A percentile compares a stretch with the other conserved stretches of the same genome.
Conservation (phyloP, 805 yeast species). For the Candida pseudofarinosa region DNA sequence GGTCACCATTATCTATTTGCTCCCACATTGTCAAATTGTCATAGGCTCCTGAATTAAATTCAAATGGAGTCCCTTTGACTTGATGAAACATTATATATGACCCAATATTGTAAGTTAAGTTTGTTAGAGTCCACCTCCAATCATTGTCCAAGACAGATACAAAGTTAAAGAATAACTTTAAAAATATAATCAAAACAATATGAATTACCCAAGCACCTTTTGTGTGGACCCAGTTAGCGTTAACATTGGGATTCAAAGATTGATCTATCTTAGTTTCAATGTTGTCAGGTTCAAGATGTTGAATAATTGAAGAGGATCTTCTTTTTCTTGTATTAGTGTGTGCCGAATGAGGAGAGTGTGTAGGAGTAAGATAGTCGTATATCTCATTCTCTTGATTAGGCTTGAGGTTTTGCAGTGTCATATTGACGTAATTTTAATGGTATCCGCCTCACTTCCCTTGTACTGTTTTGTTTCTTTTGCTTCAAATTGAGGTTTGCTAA, state of each 20-base stretch:
- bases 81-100: slow-evolving; percentile 93
- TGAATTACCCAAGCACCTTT: slow-evolving; percentile 97
- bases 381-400: slow-evolving; percentile 2
- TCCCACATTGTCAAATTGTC: slow-evolving; percentile 99
- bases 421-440: not conserved
- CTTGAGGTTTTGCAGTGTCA: slow-evolving; percentile 4
- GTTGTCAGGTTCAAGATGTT: slow-evolving; percentile 90
- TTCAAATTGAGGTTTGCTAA: not conserved
- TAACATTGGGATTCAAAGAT: slow-evolving; percentile 79
- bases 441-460: not conserved
- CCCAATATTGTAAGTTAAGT: slow-evolving; percentile 84
- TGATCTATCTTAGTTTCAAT: slow-evolving; percentile 91
- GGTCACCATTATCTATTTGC: slow-evolving; percentile 92
- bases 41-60: slow-evolving; percentile 93
- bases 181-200: slow-evolving; percentile 69
- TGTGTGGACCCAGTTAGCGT: slow-evolving; percentile 93
- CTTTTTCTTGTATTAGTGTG: slow-evolving; percentile 40
- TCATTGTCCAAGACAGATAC: slow-evolving; percentile 79
- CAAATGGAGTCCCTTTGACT: slow-evolving; percentile 96
- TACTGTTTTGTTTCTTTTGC: not conserved
- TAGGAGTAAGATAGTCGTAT: slow-evolving; percentile 16
- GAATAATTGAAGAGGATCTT: slow-evolving; percentile 82
- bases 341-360: slow-evolving; percentile 22
- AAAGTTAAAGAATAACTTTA: slow-evolving; percentile 74
- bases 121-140: slow-evolving; percentile 91